Base-by-base conservation (phyloP, 1,139 yeast species). In the Zygoascus hellenicus region DNA sequence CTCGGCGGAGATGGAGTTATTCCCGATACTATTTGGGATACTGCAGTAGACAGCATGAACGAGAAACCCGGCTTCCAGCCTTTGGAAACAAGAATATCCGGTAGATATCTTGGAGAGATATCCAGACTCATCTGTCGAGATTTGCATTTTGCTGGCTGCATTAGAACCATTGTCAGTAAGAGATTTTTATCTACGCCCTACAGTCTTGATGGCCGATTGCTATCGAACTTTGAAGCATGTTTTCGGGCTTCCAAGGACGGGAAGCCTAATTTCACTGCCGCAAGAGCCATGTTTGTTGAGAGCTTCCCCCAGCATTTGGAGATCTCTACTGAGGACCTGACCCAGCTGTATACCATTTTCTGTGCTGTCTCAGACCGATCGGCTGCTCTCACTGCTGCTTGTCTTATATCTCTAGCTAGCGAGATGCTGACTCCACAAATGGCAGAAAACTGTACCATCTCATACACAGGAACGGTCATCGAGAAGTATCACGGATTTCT, bases 401-500 rank as follows among this genome's bases (percentile, higher is more conserved):
- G 95, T 48, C 71, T 88, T 52, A 85, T 94, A 7, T 61, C 69
- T 5, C 54, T 66, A 36, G 58, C 60, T 5, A 42, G 43, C 26
- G 46, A 53, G 16, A 40, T 51, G 42, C 42, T 48, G 9, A 29
- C 44, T 29, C 37, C 46, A 9, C 31, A 37, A 11, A 30, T 28
- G 11, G 40, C 45, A n/a, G 29, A 38, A 16, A 29, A 45, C 35
- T 51, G 57, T 42, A 51, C 85, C 61, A 77, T 88, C 53, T 95
- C 95, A 43, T 87, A 86, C 56, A 94, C 87, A 60, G 97, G 97
- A 16, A 81, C 95, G 3, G 89, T 88, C 50, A 81, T 88, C 45
- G 96, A 87, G 63, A 82, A 80, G 61, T 89, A 86, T 61, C 95
- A 95, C 29, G 88, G 89, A 17, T 88, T 83, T 68, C 75, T 78